Evolutionary conservation across 768 basidiomycete genomes (phyloP).

Genomic region (Suillus alpinus): DNA sequence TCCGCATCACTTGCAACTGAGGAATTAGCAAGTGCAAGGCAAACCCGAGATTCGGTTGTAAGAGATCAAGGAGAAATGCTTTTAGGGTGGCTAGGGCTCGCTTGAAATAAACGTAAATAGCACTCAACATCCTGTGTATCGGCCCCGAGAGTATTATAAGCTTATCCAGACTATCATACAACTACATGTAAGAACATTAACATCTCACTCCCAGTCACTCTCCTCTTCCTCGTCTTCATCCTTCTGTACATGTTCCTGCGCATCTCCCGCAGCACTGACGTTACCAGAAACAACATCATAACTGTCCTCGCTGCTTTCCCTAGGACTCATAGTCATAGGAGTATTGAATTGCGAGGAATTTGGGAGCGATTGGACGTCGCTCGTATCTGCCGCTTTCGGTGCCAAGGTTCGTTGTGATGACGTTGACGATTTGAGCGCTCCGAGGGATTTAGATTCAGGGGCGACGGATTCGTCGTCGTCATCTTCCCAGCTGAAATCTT

Average conservation of each 20-base stretch:
- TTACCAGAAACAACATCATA: slow-evolving; percentile 64
- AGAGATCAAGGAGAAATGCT: background rate
- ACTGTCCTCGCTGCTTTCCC: slow-evolving; percentile 62
- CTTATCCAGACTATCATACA: slow-evolving; percentile 23
- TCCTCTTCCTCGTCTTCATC: slow-evolving; percentile 40
- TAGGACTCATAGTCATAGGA: slow-evolving; percentile 40
- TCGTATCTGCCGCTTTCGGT: slow-evolving; percentile 17
- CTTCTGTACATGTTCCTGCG: slow-evolving; percentile 21
- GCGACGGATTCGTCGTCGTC: slow-evolving; percentile 69
- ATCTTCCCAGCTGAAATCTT: slow-evolving; percentile 92
- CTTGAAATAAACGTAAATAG: slow-evolving; percentile 5
- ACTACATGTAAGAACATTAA: background rate
- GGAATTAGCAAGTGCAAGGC: background rate
- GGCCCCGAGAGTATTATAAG: background rate
- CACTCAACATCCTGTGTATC: background rate
- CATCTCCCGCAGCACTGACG: slow-evolving; percentile 40
- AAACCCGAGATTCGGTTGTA: background rate
- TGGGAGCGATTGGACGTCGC: slow-evolving; percentile 23
- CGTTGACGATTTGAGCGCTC: slow-evolving; percentile 12
- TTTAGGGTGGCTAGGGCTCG: background rate
- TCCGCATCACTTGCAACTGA: slow-evolving; percentile 19
- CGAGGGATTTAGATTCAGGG: slow-evolving; percentile 9
- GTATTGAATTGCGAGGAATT: slow-evolving; percentile 33
- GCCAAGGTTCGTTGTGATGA: slow-evolving; percentile 24
- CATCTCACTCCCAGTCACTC: slow-evolving; percentile 59